These are phyloP conservation scores for Diaporthe citrichinensis DNA, from an alignment of 2,329 filamentous ascomycete genomes.

Conservation along the genomic window DNA sequence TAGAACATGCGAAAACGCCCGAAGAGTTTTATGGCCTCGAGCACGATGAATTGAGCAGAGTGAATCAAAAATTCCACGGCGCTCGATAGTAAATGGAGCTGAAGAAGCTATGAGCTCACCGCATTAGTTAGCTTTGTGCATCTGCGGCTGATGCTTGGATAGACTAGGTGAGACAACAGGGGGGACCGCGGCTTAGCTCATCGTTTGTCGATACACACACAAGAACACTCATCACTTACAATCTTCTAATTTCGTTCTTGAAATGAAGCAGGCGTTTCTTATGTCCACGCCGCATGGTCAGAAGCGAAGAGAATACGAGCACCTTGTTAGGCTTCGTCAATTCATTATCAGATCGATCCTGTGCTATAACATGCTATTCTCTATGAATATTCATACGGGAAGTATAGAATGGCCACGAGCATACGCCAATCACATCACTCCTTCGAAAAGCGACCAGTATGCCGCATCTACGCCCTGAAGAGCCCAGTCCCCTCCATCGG, in stretches of 20 bases:
- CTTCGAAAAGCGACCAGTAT: constrained; percentile 44
- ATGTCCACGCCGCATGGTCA: background rate
- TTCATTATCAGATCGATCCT: background rate
- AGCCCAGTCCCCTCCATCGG: constrained; percentile 44
- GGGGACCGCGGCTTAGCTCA: background rate
- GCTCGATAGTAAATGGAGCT: background rate
- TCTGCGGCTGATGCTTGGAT: constrained; percentile 14
- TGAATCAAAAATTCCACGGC: too few species aligned
- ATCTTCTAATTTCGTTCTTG: background rate
- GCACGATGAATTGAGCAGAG: too few species aligned
- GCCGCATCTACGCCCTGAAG: constrained; percentile 44
- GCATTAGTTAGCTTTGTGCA: background rate
- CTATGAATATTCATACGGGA: too few species aligned
- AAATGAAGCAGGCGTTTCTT: background rate
- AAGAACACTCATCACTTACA: background rate
- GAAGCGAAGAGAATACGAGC: background rate
- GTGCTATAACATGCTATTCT: background rate
- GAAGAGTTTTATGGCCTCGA: background rate
- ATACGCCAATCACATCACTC: background rate
- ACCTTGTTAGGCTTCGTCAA: background rate
- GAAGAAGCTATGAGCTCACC: constrained; percentile 6
- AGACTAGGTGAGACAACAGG: background rate
- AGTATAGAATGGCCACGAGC: background rate
- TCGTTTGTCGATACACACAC: background rate
- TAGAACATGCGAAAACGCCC: background rate